These are phyloP conservation scores for Obba rivulosa DNA, from an alignment of 768 basidiomycete genomes.

Conservation along the genomic window DNA sequence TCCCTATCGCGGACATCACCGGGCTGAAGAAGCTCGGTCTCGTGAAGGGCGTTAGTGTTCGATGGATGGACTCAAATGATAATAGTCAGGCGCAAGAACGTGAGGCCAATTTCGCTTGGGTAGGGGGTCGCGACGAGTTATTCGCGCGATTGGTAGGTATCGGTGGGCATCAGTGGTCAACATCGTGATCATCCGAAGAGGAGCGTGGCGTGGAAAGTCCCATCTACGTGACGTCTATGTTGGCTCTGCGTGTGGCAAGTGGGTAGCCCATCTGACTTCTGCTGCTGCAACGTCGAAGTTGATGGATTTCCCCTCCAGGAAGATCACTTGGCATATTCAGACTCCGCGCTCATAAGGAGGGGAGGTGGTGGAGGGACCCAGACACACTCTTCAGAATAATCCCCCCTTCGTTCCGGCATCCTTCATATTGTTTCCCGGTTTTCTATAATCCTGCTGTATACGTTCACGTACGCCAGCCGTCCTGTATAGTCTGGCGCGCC, in stretches of 20 bases:
- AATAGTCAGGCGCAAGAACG: slow-evolving; percentile 30
- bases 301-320: neutral
- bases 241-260: too few relatives aligned
- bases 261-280: too few relatives aligned
- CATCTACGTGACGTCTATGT: slow-evolving; percentile 2
- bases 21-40: slow-evolving; percentile 54
- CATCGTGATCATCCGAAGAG: slow-evolving; percentile 23
- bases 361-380: too few relatives aligned
- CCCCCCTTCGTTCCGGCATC: too few relatives aligned
- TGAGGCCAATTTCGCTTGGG: slow-evolving; percentile 55
- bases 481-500: too few relatives aligned
- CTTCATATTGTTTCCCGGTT: too few relatives aligned
- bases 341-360: neutral
- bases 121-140: slow-evolving; percentile 58
- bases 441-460: too few relatives aligned
- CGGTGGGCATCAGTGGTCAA: slow-evolving; percentile 45
- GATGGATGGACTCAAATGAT: slow-evolving; percentile 29
- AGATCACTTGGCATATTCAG: neutral
- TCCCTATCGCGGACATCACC: slow-evolving; percentile 42
- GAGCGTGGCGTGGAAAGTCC: neutral
- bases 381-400: too few relatives aligned
- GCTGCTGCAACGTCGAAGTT: neutral
- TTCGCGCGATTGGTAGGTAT: slow-evolving; percentile 58
- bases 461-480: too few relatives aligned
- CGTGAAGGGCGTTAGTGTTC: slow-evolving; percentile 47